A percentile compares a stretch with the other conserved stretches of the same genome.
Evolutionary conservation across 1,284 basidiomycete species (phyloP).

Genomic region (Ganoderma multipileum): DNA sequence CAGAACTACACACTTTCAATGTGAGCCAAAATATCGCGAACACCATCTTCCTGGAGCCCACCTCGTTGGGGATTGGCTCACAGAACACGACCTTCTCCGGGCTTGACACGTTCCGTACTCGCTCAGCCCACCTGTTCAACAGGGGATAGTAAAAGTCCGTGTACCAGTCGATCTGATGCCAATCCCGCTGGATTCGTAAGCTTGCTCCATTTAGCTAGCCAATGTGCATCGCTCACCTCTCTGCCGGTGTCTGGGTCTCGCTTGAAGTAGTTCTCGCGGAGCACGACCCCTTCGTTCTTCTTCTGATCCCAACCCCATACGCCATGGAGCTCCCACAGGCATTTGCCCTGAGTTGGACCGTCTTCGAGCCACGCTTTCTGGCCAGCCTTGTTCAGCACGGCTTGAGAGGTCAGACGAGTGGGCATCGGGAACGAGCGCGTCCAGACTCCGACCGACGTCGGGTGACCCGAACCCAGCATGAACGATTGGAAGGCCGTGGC

Average conservation of each 20-base stretch:
- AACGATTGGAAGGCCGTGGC: constrained; percentile 87
- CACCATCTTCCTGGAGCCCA: constrained; percentile 40
- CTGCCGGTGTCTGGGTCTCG: constrained; percentile 67
- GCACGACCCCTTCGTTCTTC: constrained; percentile 74
- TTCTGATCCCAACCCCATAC: constrained; percentile 91
- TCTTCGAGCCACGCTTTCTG: constrained; percentile 73
- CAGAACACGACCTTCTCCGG: constrained; percentile 77
- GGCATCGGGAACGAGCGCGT: constrained; percentile 87
- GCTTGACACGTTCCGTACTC: constrained; percentile 59
- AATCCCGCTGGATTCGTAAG: neutral
- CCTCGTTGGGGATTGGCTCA: constrained; percentile 93
- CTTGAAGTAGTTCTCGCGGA: constrained; percentile 89
- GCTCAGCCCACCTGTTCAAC: constrained; percentile 71
- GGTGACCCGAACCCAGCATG: constrained; percentile 82
- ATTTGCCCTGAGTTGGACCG: constrained; percentile 74
- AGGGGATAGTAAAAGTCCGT: constrained; percentile 89
- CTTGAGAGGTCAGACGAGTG: constrained; percentile 66
- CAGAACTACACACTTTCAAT: constrained; percentile 62
- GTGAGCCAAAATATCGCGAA: neutral
- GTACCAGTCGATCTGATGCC: constrained; percentile 78
- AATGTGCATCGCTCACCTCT: constrained; percentile 50
- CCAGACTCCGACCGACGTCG: constrained; percentile 77
- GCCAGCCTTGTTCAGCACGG: constrained; percentile 62
- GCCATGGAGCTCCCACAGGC: constrained; percentile 91
- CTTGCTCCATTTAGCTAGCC: neutral